Evolutionary conservation across 2,329 filamentous ascomycete genomes (phyloP), one percentile per base, ranked within the genome.

Genomic region (Hypocreales sp.): DNA sequence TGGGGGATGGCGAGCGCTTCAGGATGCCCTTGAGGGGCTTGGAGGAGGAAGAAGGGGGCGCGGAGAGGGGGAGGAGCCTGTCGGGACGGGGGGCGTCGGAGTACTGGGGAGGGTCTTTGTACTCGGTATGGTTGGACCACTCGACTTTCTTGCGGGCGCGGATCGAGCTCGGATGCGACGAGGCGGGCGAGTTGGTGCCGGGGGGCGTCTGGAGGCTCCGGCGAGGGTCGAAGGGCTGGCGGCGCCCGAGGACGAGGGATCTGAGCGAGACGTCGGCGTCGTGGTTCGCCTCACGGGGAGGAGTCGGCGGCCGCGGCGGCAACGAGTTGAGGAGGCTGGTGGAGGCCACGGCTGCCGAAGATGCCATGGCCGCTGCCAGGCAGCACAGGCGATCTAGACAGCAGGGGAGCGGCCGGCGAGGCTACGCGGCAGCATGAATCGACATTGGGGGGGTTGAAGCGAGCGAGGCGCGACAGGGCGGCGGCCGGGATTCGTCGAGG

Each of bases 1-100:
- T 64, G 7, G 51, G 55, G 45, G 50, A 61, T 29, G 62, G 51
- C 3, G 64, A 67, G 14, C 72, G 64, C 49, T 98, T 98, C 33
- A 98, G 64, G 28, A 98, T 98, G 4, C 67, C 64, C 42, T 71
- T 72, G 36, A 64, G 49, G 7, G 67, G 67, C 34, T 55, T 64
- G 6, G 55, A 44, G 33, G 52, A 36, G 32, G 48, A 31, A 31
- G 57, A 46, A 31, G 58, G 46, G 35, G 56, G 40, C 32, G 47
- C 40, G 32, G 61, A 47, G 31, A 56, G 33, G 19, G 61, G 52
- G 22, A 60, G 53, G 18, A 56, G 45, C 32, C 51, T 51, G 36
- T 45, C 39, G 21, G 44, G 37, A 15, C 48, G 55, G 31, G 47
- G 47, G 11, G 48, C 47, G 31, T 59, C 48, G 8, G 40, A 33